Conservation (phyloP, 768 basidiomycete species). For the Psilocybe cyanescens region DNA sequence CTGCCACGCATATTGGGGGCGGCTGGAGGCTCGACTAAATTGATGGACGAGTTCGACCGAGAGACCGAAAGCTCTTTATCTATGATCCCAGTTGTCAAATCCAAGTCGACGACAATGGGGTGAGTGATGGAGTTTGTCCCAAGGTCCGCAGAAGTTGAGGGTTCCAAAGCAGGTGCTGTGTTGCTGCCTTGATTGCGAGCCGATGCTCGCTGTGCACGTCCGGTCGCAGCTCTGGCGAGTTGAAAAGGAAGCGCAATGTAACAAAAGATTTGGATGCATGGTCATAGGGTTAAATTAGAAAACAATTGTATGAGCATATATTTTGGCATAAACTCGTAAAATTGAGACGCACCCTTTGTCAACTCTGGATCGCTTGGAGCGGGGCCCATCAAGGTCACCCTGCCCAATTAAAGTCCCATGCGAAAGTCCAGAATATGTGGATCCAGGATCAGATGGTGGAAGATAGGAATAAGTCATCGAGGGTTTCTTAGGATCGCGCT, state of each 20-base stretch:
- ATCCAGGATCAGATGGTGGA: constrained; percentile 83
- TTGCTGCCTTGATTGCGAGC: constrained; percentile 65
- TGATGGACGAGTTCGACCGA: constrained; percentile 62
- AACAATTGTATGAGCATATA: constrained; percentile 22
- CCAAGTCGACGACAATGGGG: constrained; percentile 51
- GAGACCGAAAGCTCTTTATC: constrained; percentile 67
- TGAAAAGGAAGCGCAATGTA: constrained; percentile 19
- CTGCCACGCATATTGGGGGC: constrained; percentile 28
- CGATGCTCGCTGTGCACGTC: constrained; percentile 74
- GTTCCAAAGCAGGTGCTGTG: constrained; percentile 40
- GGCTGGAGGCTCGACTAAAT: constrained; percentile 29
- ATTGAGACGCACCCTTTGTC: constrained; percentile 67
- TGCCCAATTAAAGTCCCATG: constrained; percentile 66
- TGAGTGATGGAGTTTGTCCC: constrained; percentile 42
- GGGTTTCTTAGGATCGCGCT: constrained; percentile 83
- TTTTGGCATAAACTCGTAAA: constrained; percentile 14
- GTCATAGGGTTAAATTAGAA: constrained; percentile 24
- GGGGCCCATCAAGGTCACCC: constrained; percentile 61
- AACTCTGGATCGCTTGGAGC: constrained; percentile 72
- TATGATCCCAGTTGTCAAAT: constrained; percentile 52
- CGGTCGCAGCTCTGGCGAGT: constrained; percentile 52
- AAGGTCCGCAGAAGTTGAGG: constrained; percentile 38
- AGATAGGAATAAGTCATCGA: constrained; percentile 75
- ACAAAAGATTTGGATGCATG: constrained; percentile 25
- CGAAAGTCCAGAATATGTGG: constrained; percentile 82